These are phyloP conservation scores for Wickerhamomyces chambardii DNA, from an alignment of 805 yeast genomes.

Conservation along the genomic window DNA sequence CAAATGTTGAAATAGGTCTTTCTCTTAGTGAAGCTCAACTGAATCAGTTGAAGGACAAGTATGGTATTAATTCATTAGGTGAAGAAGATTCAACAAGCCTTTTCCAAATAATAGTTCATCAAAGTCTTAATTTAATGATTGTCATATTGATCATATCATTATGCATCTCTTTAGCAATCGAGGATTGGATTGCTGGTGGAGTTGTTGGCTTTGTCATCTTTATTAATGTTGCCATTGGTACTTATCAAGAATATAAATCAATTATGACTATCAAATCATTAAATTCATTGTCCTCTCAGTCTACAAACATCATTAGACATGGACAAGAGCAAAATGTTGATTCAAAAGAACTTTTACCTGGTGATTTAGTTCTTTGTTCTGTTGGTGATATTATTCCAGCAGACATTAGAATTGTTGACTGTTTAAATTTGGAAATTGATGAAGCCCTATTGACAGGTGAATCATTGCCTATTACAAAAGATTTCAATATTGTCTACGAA, in stretches of 20 bases:
- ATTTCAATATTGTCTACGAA: slow-evolving; percentile 30
- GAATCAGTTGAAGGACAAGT: too few species aligned
- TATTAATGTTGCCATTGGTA: slow-evolving; percentile 59
- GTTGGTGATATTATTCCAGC: slow-evolving; percentile 78
- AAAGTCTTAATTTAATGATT: slow-evolving; percentile 72
- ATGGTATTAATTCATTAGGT: slow-evolving; percentile 58
- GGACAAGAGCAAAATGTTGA: slow-evolving; percentile 49
- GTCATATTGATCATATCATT: slow-evolving; percentile 60
- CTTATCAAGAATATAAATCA: slow-evolving; percentile 63
- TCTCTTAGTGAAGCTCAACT: too few species aligned
- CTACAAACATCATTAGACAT: slow-evolving; percentile 57
- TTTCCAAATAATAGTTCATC: slow-evolving; percentile 49
- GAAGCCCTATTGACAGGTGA: slow-evolving; percentile 64
- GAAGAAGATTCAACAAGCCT: slow-evolving; percentile 48
- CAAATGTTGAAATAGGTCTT: too few species aligned
- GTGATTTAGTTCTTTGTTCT: slow-evolving; percentile 53
- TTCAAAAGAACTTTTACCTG: slow-evolving; percentile 62
- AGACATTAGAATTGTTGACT: slow-evolving; percentile 49
- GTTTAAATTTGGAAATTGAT: slow-evolving; percentile 62
- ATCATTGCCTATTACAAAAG: slow-evolving; percentile 54
- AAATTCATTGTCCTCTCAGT: slow-evolving; percentile 57
- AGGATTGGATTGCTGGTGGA: slow-evolving; percentile 79
- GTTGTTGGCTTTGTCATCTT: slow-evolving; percentile 62
- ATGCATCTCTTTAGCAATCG: slow-evolving; percentile 63
- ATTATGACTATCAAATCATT: slow-evolving; percentile 75